Evolutionary conservation across 2,329 filamentous ascomycete species (phyloP), one percentile per base, ranked within the genome.

Genomic region (Pestalotiopsis sp.): DNA sequence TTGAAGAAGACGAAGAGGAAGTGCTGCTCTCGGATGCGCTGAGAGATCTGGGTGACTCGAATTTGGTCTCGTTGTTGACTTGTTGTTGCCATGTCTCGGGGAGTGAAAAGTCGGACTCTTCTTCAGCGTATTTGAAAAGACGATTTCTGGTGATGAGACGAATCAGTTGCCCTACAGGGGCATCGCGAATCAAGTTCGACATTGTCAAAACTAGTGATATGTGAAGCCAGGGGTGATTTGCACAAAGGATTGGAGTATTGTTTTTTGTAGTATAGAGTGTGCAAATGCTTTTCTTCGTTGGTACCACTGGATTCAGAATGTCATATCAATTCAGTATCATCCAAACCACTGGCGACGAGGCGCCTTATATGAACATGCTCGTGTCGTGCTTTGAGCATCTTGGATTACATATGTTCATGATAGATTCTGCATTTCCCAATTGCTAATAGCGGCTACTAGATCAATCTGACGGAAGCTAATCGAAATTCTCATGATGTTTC

Each of bases 111-210:
- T 70, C 68, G 57, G 70, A 25, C 38, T 70, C 61, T 69, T 73
- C 73, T 67, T 75, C 72, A 17, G 71, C 69, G 27, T 75, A 76
- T 62, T 69, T 67, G 17, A 75, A 68, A 2, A 74, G 31, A 13
- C 72, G 73, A 68, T 77, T 78, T 20, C 70, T 58, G 7, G 75
- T 77, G n/a, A 76, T 20, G 7, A 75, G 71, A 6, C 78, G 77
- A 59, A 80, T 69, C 36, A 76, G 57, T 11, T 73, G 72, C 45
- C 78, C 78, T 27, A 78, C 49, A 23, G 75, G 73, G 56, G 76
- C 72, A 52, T 76, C 75, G 56, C 73, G 71, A 64, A 76, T 68
- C 25, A 74, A 52, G 25, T 62, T 39, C 4, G 70, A 72, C 72
- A 73, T 73, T 11, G 39, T 69, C 12, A 49, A 3, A 17, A 11